Evolutionary conservation across 192 early-diverging fungal genomes (phyloP).

Genomic region (Coemansia aciculifera): DNA sequence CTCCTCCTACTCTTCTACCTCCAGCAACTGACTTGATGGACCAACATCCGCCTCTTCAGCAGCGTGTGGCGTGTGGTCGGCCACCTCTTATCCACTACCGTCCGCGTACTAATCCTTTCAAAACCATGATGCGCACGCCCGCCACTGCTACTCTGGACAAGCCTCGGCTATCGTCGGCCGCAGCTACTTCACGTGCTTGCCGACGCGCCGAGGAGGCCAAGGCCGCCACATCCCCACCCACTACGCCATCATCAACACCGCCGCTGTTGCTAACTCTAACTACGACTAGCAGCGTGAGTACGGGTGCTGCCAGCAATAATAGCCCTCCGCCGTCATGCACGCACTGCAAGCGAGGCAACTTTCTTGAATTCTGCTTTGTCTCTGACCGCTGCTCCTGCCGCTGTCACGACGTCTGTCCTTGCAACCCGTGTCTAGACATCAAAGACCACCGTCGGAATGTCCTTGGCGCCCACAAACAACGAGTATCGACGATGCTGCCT

Average conservation of each 20-base stretch:
- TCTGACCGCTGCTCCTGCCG: conserved; percentile 31
- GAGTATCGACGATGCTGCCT: background rate
- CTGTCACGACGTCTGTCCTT: conserved; percentile 43
- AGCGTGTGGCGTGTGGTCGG: conserved; percentile 3
- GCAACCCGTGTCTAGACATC: conserved; percentile 46
- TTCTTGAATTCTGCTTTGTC: conserved; percentile 49
- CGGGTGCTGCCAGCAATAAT: background rate
- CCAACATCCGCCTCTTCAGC: conserved; percentile 1
- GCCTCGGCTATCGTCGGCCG: background rate
- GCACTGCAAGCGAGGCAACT: conserved; percentile 46
- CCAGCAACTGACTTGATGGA: background rate
- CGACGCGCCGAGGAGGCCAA: background rate
- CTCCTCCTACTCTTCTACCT: background rate
- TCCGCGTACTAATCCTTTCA: conserved; percentile 41
- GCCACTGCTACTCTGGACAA: background rate
- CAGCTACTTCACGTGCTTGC: background rate
- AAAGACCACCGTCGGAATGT: conserved; percentile 13
- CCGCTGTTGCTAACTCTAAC: background rate
- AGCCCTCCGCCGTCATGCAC: conserved; percentile 15
- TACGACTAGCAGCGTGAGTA: background rate
- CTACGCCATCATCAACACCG: background rate
- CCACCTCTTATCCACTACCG: conserved; percentile 23
- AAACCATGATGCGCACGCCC: conserved; percentile 23
- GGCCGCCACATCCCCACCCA: background rate
- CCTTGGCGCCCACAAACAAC: background rate